These are phyloP conservation scores for Backusella tarrabulga DNA, from an alignment of 192 early-diverging fungal species.

Conservation along the genomic window DNA sequence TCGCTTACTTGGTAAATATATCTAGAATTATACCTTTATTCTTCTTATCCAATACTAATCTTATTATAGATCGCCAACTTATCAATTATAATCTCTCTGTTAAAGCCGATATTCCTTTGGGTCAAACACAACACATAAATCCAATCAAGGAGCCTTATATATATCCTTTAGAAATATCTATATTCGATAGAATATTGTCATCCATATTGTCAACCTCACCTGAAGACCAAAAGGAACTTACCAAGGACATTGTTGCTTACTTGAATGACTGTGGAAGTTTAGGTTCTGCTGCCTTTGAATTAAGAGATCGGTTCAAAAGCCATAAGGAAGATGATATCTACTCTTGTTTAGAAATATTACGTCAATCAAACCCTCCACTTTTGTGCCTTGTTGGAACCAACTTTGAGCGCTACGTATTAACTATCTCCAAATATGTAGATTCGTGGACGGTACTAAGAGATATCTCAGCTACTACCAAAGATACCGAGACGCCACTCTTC, in stretches of 20 bases:
- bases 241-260: neutral
- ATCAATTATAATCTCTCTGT: neutral
- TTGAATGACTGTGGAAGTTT: neutral
- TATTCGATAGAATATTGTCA: neutral
- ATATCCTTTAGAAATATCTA: neutral
- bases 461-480: neutral
- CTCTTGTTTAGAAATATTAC: neutral
- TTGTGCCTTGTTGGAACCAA: neutral
- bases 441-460: neutral
- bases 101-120: neutral
- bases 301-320: neutral
- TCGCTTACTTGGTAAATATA: neutral
- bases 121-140: neutral
- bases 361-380: neutral
- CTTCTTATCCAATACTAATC: neutral
- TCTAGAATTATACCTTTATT: neutral
- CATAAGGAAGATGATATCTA: neutral
- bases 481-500: neutral
- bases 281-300: neutral
- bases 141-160: neutral
- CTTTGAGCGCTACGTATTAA: neutral
- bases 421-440: neutral
- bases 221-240: neutral
- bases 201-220: neutral
- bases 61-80: neutral